These are phyloP conservation scores for Chytriomyces hyalinus DNA, from an alignment of 192 early-diverging fungal species.

Conservation along the genomic window DNA sequence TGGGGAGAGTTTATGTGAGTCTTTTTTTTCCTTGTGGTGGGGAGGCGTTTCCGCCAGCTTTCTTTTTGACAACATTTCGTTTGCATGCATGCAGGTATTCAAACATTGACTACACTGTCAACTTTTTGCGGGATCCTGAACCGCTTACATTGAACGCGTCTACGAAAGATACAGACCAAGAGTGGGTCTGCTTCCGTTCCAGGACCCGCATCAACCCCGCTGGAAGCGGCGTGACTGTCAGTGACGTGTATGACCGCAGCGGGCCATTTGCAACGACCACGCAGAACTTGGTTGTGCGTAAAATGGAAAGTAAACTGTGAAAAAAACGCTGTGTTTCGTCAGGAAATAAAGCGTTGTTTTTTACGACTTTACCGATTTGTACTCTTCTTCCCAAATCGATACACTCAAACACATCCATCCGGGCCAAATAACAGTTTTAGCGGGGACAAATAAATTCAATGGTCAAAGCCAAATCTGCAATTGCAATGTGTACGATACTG, in stretches of 20 bases:
- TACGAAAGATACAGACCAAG: neutral
- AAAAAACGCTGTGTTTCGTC: too few species aligned
- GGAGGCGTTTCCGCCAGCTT: too few species aligned
- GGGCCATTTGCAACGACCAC: neutral
- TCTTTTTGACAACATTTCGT: neutral
- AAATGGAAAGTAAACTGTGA: too few species aligned
- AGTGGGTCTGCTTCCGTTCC: neutral
- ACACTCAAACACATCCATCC: too few species aligned
- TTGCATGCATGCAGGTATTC: neutral
- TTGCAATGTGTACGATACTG: too few species aligned
- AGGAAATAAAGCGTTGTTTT: too few species aligned
- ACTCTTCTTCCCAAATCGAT: too few species aligned
- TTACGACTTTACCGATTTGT: too few species aligned
- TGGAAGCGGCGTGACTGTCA: neutral
- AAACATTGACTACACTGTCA: neutral
- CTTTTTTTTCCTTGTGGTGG: neutral
- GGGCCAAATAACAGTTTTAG: too few species aligned
- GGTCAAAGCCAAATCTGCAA: too few species aligned
- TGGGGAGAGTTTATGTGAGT: constrained; percentile 4
- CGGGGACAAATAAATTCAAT: too few species aligned
- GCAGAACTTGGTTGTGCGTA: neutral
- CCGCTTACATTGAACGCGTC: neutral
- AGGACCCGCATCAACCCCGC: neutral
- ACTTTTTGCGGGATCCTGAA: neutral
- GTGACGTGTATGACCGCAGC: neutral